These are phyloP conservation scores for Themeda triandra DNA, from an alignment of 176 grass and related monocot genomes.

Conservation along the genomic window DNA sequence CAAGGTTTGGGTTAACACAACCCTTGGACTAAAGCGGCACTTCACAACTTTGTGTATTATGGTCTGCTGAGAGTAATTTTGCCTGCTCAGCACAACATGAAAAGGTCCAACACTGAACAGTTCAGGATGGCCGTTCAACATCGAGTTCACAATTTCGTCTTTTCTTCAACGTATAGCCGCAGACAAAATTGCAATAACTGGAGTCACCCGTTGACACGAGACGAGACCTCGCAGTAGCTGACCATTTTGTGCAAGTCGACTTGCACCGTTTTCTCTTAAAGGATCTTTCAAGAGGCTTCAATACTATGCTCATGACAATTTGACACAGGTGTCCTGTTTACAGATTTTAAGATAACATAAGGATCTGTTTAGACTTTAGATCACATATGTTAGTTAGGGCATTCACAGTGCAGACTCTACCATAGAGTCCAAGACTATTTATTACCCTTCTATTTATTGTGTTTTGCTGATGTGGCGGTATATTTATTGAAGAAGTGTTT, in stretches of 20 bases:
- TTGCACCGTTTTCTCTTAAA: background rate
- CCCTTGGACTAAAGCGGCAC: too few species aligned
- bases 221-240: background rate
- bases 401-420: too few species aligned
- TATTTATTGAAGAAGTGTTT: too few species aligned
- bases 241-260: background rate
- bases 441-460: too few species aligned
- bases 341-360: too few species aligned
- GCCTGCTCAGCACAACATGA: background rate
- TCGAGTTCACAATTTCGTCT: background rate
- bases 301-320: background rate
- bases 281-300: background rate
- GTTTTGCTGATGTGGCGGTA: too few species aligned
- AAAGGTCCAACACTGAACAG: background rate
- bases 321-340: background rate
- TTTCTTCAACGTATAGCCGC: background rate
- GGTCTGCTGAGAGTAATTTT: background rate
- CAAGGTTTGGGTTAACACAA: background rate
- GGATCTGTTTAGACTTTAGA: background rate
- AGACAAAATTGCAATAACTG: background rate
- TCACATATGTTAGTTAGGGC: too few species aligned
- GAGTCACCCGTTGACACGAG: background rate
- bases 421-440: too few species aligned
- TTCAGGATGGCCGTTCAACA: background rate
- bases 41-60: too few species aligned